phyloP scores from a whole-genome alignment of 768 basidiomycete genomes.

The Melanogaster broomeanus region DNA sequence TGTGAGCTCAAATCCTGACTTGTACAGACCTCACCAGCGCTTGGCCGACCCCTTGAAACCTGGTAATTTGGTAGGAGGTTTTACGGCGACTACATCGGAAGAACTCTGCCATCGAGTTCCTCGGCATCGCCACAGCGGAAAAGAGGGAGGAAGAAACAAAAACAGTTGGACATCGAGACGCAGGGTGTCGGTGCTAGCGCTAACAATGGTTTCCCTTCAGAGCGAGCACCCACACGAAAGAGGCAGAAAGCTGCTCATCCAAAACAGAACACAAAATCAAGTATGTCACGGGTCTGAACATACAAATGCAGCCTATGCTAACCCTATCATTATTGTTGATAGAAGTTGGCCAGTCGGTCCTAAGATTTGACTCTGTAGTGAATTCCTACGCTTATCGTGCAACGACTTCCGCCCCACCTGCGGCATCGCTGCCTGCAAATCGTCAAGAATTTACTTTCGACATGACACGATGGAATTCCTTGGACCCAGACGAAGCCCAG shows the following conservation, averaged over 20 bases:
- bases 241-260: constrained; percentile 3
- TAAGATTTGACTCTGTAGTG: background rate
- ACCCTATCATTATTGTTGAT: too few species aligned
- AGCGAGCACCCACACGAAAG: constrained; percentile 9
- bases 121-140: background rate
- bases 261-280: background rate
- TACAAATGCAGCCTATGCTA: too few species aligned
- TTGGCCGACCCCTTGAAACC: constrained; percentile 1
- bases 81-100: too few species aligned
- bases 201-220: background rate
- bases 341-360: background rate
- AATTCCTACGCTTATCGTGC: background rate
- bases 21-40: constrained; percentile 7
- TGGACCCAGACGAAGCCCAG: background rate
- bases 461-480: background rate
- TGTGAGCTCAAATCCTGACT: constrained; percentile 18
- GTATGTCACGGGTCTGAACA: background rate
- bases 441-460: background rate
- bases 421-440: background rate
- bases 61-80: too few species aligned
- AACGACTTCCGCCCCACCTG: background rate
- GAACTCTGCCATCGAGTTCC: too few species aligned
- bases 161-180: background rate
- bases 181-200: background rate
- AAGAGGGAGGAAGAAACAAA: background rate